Evolutionary conservation across 306 rosid genomes (phyloP).

Genomic region (Glycyrrhiza uralensis): DNA sequence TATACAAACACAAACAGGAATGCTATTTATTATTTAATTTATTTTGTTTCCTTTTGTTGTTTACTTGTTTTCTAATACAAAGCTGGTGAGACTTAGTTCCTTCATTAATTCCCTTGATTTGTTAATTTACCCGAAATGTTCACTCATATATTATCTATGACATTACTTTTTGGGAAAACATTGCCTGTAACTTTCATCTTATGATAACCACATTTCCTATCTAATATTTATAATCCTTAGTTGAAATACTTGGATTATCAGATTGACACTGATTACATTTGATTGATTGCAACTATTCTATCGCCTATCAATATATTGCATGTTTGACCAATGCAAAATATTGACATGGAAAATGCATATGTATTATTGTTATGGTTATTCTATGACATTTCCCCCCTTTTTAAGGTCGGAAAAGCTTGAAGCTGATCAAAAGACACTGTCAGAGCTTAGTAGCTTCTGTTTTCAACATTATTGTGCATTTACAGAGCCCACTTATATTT

Average conservation of each 20-base stretch:
- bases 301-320: not conserved
- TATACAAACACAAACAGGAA: not conserved
- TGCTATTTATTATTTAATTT: not conserved
- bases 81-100: not conserved
- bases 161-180: not conserved
- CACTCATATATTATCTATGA: not conserved
- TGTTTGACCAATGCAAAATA: not conserved
- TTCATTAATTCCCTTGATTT: conserved; percentile 1
- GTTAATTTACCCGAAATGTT: not conserved
- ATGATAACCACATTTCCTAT: not conserved
- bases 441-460: conserved; percentile 58
- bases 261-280: not conserved
- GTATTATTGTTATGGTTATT: conserved; percentile 1
- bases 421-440: conserved; percentile 73
- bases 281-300: conserved; percentile 14
- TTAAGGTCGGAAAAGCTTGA: conserved; percentile 67
- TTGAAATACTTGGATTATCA: not conserved
- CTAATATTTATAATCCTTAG: not conserved
- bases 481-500: conserved; percentile 65
- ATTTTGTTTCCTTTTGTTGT: too few species aligned
- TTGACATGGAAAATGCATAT: conserved; percentile 1
- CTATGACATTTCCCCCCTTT: conserved; percentile 18
- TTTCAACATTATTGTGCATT: conserved; percentile 71
- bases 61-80: not conserved
- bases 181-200: not conserved